These are phyloP conservation scores for Barnettozyma hawaiiensis DNA, from an alignment of 1,139 yeast species.

Conservation along the genomic window DNA sequence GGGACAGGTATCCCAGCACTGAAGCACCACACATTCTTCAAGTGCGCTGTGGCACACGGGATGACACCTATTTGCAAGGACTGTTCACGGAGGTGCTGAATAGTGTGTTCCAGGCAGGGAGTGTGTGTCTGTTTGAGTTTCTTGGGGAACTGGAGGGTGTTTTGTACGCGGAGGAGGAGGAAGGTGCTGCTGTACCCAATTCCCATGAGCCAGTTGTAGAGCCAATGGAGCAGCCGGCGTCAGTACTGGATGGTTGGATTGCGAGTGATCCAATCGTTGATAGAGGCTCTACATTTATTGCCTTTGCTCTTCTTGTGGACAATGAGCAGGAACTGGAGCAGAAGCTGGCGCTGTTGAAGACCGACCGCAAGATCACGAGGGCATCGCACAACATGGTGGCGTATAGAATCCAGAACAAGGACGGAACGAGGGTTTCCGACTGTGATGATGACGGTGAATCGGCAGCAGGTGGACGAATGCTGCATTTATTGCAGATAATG, in stretches of 20 bases:
- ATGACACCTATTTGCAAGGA: conserved; percentile 39
- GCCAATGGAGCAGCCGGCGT: neutral
- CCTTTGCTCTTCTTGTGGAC: conserved; percentile 56
- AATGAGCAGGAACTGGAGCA: conserved; percentile 61
- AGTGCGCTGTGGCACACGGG: conserved; percentile 36
- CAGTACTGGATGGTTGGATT: conserved; percentile 59
- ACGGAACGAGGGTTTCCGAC: conserved; percentile 63
- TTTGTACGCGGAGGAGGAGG: conserved; percentile 34
- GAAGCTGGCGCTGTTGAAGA: conserved; percentile 45
- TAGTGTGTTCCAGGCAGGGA: conserved; percentile 47
- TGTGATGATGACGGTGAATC: conserved; percentile 97
- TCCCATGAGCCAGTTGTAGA: no score
- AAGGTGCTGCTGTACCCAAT: conserved; percentile 1
- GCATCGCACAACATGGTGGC: conserved; percentile 83
- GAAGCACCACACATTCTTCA: conserved; percentile 53
- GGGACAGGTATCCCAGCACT: conserved; percentile 56
- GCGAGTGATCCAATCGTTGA: conserved; percentile 74
- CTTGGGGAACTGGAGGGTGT: conserved; percentile 58
- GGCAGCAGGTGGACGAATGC: conserved; percentile 87
- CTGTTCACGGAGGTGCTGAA: conserved; percentile 45
- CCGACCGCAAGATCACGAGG: conserved; percentile 60
- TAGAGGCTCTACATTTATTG: conserved; percentile 82
- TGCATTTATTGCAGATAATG: conserved; percentile 71
- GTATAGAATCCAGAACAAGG: conserved; percentile 60
- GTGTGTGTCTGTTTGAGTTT: conserved; percentile 76